Conservation (phyloP, 192 early-diverging fungal species). For the Dissophora globulifera region DNA sequence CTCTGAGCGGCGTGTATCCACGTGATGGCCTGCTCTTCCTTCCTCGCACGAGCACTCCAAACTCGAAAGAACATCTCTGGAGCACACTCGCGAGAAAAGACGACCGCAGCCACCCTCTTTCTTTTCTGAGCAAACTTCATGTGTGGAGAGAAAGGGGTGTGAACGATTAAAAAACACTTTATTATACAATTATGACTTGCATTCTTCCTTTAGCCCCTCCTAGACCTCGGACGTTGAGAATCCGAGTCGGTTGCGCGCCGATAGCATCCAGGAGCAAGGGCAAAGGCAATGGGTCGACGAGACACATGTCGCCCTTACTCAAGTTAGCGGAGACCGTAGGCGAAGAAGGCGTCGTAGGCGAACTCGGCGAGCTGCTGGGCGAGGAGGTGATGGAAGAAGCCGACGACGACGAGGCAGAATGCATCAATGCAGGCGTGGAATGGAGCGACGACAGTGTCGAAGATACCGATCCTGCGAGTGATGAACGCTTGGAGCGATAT, state of each 20-base stretch:
- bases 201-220: constrained; percentile 41
- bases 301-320: constrained; percentile 14
- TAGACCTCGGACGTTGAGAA: constrained; percentile 39
- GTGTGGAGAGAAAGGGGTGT: neutral
- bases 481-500: constrained; percentile 20
- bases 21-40: too few relatives aligned
- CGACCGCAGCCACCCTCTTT: too few relatives aligned
- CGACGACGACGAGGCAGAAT: constrained; percentile 17
- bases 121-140: too few relatives aligned
- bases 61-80: too few relatives aligned
- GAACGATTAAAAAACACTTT: neutral
- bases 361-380: constrained; percentile 22
- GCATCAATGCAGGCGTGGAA: constrained; percentile 30
- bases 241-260: constrained; percentile 17
- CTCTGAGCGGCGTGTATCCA: too few relatives aligned
- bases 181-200: constrained; percentile 43
- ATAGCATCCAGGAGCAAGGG: constrained; percentile 16
- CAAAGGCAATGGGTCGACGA: constrained; percentile 7
- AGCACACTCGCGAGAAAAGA: too few relatives aligned
- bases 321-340: neutral
- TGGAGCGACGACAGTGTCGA: constrained; percentile 17
- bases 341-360: constrained; percentile 16
- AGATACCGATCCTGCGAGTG: constrained; percentile 3
- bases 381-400: constrained; percentile 18
- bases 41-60: too few relatives aligned